Evolutionary conservation across 306 rosid species (phyloP), one percentile per base, ranked within the genome.

Genomic region (Gleditsia sinensis): DNA sequence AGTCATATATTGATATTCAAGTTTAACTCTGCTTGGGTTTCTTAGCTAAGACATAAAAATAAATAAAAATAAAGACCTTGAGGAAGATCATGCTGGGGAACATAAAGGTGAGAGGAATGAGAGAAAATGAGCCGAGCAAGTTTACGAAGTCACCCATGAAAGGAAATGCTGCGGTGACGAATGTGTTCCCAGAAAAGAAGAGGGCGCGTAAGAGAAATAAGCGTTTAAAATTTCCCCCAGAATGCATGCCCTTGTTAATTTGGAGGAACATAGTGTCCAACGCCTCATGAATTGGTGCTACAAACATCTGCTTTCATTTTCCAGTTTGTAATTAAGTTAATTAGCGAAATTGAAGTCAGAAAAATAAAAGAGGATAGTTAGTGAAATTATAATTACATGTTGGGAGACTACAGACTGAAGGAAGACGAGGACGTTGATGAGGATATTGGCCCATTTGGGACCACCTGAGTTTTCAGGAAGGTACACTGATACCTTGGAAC

Each of bases 41-140:
- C n/a, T n/a, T n/a, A n/a, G n/a, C n/a, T n/a, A n/a, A n/a, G n/a
- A n/a, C n/a, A n/a, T n/a, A n/a, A n/a, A n/a, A n/a, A n/a, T n/a
- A n/a, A n/a, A n/a, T n/a, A 19, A 6, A 6, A 17, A 16, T 34
- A 7, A 3, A 36, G 48, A 88, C 90, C 90, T 88, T 88, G 39
- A 89, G 71, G 71, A 86, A 89, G 71, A 86, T 34, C 89, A 89
- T 78, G 88, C 91, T 89, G 24, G 88, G 89, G 63, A 89, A 83
- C 56, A 70, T 39, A 72, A 86, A 89, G 54, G 94, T 89, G 0
- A 89, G 81, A 5, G 91, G 91, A 55, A 86, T 37, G 24, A 86
- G 86, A 0, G 86, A 42, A 46, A 86, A 84, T 5, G 89, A 84
- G 30, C 89, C 94, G 2, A 84, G 28, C 63, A 89, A 76, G 45